Percentiles rank a stretch among this genome's conserved stretches.
phyloP scores from a whole-genome alignment of 2,329 filamentous ascomycete species.

The Parascedosporium putredinis region DNA sequence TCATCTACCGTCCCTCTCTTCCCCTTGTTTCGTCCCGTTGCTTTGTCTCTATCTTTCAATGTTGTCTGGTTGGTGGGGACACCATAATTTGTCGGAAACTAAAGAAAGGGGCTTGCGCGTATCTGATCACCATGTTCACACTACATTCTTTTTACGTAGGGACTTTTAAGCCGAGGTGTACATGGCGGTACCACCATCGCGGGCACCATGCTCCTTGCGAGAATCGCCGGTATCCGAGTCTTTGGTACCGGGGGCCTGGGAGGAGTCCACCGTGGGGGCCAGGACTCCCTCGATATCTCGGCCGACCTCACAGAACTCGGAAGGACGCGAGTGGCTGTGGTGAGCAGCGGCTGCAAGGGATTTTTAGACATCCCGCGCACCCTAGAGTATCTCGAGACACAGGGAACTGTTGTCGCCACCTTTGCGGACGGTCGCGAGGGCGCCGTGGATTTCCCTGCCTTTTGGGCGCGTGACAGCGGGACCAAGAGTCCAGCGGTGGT shows the following conservation, averaged over 20 bases:
- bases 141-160: slow-evolving; percentile 28
- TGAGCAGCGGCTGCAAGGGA: slow-evolving; percentile 88
- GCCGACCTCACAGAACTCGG: slow-evolving; percentile 92
- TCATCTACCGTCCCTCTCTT: not conserved
- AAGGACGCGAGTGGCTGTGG: slow-evolving; percentile 75
- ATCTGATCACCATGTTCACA: not conserved
- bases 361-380: slow-evolving; percentile 89
- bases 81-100: too few species aligned
- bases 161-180: slow-evolving; percentile 53
- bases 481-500: slow-evolving; percentile 68
- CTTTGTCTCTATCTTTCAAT: not conserved
- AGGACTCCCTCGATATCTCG: slow-evolving; percentile 83
- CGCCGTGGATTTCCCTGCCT: slow-evolving; percentile 77
- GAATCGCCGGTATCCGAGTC: slow-evolving; percentile 77
- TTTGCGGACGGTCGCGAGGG: slow-evolving; percentile 73
- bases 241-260: slow-evolving; percentile 94
- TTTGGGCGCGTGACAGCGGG: slow-evolving; percentile 85
- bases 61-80: too few species aligned
- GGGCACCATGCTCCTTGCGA: slow-evolving; percentile 83
- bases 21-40: not conserved
- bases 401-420: slow-evolving; percentile 73
- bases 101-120: too few species aligned
- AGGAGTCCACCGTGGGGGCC: slow-evolving; percentile 83
- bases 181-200: slow-evolving; percentile 91
- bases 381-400: slow-evolving; percentile 63